phyloP scores from a whole-genome alignment of 2,329 filamentous ascomycete species.

The Clonostachys byssicola region DNA sequence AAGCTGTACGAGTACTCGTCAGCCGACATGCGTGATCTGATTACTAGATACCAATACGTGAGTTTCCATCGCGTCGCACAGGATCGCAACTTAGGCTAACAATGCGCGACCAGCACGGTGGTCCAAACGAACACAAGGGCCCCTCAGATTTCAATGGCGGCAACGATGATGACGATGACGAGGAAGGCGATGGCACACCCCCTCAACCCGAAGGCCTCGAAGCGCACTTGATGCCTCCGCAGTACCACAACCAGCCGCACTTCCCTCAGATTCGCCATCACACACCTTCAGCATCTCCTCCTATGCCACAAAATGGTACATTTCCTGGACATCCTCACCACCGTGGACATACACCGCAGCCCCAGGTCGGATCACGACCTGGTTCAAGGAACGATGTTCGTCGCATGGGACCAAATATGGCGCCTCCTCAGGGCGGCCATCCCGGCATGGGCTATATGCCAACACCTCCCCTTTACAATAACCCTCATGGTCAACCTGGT shows the following conservation, averaged over 20 bases:
- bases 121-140: conserved; percentile 93
- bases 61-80: conserved; percentile 29
- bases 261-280: conserved; percentile 72
- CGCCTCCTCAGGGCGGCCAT: conserved; percentile 51
- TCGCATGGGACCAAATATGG: conserved; percentile 70
- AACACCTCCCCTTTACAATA: conserved; percentile 81
- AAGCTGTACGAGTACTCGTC: conserved; percentile 99
- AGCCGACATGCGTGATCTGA: conserved; percentile 84
- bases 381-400: conserved; percentile 78
- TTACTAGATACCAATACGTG: conserved; percentile 88
- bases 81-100: conserved; percentile 6
- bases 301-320: conserved; percentile 73
- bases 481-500: conserved; percentile 33
- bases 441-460: conserved; percentile 77
- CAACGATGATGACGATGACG: conserved; percentile 80
- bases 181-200: conserved; percentile 69
- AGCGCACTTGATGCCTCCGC: conserved; percentile 20
- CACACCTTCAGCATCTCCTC: conserved; percentile 74
- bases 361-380: conserved; percentile 59
- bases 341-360: conserved; percentile 79
- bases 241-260: conserved; percentile 2
- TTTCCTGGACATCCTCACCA: conserved; percentile 54
- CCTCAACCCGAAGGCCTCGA: conserved; percentile 56
- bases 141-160: conserved; percentile 87
- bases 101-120: conserved; percentile 65